phyloP scores from a whole-genome alignment of 495 filamentous ascomycete species.

The Daldinia childiae region DNA sequence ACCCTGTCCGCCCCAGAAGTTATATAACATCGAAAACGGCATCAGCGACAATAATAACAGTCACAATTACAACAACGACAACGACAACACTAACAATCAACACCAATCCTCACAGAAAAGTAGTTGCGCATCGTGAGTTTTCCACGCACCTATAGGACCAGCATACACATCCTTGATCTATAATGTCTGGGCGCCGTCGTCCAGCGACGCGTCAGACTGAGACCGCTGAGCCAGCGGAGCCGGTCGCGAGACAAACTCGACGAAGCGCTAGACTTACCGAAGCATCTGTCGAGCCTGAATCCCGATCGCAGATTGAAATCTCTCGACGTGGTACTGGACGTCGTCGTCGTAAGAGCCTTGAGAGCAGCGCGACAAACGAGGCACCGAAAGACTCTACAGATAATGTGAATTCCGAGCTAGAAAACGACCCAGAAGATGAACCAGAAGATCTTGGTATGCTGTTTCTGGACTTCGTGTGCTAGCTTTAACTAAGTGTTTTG shows the following conservation, averaged over 20 bases:
- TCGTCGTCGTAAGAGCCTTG: constrained; percentile 27
- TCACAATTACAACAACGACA: background rate
- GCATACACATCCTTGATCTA: background rate
- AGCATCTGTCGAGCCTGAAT: constrained; percentile 13
- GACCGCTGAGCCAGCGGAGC: constrained; percentile 21
- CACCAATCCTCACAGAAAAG: background rate
- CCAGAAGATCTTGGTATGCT: constrained; percentile 28
- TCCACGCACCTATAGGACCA: no score
- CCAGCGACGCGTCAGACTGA: constrained; percentile 34
- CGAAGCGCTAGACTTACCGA: constrained; percentile 30
- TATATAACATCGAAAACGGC: constrained; percentile 3
- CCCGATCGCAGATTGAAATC: constrained; percentile 9
- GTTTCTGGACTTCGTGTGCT: background rate
- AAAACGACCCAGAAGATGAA: background rate
- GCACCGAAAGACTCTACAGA: constrained; percentile 21
- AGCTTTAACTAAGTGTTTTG: constrained; percentile 6
- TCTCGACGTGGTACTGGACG: constrained; percentile 36
- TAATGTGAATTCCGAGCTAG: constrained; percentile 19
- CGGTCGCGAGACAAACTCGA: constrained; percentile 36
- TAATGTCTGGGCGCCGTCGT: constrained; percentile 41
- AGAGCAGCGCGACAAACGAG: constrained; percentile 35
- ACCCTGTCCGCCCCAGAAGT: constrained; percentile 1
- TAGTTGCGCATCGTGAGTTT: background rate
- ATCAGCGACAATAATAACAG: background rate
- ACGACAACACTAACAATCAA: background rate